Base-by-base conservation (phyloP, 2,329 filamentous ascomycete species). In the Fusarium sp. region DNA sequence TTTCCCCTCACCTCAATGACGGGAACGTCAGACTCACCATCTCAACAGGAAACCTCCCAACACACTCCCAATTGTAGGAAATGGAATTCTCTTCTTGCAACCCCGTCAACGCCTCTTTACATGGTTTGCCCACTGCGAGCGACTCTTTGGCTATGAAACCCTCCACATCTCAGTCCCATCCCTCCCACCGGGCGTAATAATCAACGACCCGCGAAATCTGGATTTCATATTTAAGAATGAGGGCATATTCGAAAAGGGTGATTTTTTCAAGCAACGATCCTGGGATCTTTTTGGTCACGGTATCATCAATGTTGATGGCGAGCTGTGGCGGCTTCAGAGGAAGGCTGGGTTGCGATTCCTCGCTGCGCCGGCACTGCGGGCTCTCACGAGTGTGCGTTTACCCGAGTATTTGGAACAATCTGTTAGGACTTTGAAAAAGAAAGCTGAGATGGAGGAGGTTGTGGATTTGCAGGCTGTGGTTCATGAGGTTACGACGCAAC, bases 241-340 rank as follows among this genome's bases (percentile, higher is more conserved):
- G 72, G 83, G 81, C 10, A 76, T 86, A 11, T 89, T 91, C 72
- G 81, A 83, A 49, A 91, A 90, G 72, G 89, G 89, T 13, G 79
- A 82, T 2, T 89, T 91, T 67, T 87, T 91, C 73, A 88, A 86
- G 68, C 78, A 79, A 16, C 82, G 87, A 36, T 85, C 87, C 0
- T 85, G 85, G 82, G 88, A 90, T 73, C 78, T 91, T 0, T 91
- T 91, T 65, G 89, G 87, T 1, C 82, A 88, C 68, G 89, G 89
- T 25, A 90, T 91, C 69, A 89, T 90, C 77, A 91, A 90, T 69
- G 85, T 85, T 25, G 88, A 90, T 65, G 89, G 89, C 40, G 85
- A 89, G 20, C 74, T 88, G 23, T 90, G 89, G 88, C 86, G 82
- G 64, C 79, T 85, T 2, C 89, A 90, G 79, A 82, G 89, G 49